Conservation (phyloP, 2,329 filamentous ascomycete genomes). For the Lithohypha guttulata region DNA sequence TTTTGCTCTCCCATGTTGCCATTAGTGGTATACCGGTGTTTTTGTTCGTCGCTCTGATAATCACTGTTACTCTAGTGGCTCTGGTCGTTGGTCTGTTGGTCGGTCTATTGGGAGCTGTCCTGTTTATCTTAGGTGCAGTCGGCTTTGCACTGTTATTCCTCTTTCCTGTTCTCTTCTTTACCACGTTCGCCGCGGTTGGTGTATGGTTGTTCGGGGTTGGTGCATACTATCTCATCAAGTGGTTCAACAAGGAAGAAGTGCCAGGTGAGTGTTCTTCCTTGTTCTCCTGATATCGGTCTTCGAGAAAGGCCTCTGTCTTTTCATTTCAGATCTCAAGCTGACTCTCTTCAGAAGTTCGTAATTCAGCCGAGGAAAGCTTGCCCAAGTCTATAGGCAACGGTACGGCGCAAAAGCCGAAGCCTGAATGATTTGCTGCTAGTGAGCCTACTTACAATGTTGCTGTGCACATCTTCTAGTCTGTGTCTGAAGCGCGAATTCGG, state of each 20-base stretch:
- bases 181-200: slow-evolving; percentile 50
- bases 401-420: too few species aligned
- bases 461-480: too few species aligned
- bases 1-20: slow-evolving; percentile 54
- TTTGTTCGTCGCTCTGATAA: slow-evolving; percentile 56
- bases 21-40: slow-evolving; percentile 57
- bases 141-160: slow-evolving; percentile 57
- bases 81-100: slow-evolving; percentile 49
- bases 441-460: too few species aligned
- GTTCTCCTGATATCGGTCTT: too few species aligned
- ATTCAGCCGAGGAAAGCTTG: too few species aligned
- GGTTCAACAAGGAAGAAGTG: slow-evolving; percentile 17
- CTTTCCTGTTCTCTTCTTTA: slow-evolving; percentile 57
- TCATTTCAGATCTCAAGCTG: too few species aligned
- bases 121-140: slow-evolving; percentile 59
- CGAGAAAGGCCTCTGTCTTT: too few species aligned
- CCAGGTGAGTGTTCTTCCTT: too few species aligned
- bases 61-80: slow-evolving; percentile 53
- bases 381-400: too few species aligned
- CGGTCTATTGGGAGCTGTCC: slow-evolving; percentile 38
- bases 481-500: too few species aligned
- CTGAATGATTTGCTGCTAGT: too few species aligned
- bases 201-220: slow-evolving; percentile 58
- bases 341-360: too few species aligned
- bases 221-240: slow-evolving; percentile 34